Evolutionary conservation across 1,284 basidiomycete genomes (phyloP).

Genomic region (Limonomyces culmigenus): DNA sequence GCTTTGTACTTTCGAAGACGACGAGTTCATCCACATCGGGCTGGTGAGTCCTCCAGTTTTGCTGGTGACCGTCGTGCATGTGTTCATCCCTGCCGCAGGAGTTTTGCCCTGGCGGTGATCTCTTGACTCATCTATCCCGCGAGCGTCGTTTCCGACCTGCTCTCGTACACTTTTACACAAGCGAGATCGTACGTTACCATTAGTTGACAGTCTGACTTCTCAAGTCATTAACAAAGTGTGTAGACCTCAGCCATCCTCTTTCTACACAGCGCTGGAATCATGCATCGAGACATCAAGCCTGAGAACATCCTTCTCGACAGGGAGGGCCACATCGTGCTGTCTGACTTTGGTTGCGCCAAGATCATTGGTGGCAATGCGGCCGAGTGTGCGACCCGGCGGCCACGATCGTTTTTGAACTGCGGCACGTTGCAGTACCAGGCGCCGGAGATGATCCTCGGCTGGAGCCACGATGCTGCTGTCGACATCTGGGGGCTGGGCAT

Average conservation of each 20-base stretch:
- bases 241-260: constrained; percentile 10
- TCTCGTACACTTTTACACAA: constrained; percentile 10
- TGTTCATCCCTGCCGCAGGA: constrained; percentile 10
- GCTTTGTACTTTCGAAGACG: background rate
- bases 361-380: background rate
- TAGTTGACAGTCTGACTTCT: background rate
- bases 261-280: constrained; percentile 27
- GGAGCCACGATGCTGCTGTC: constrained; percentile 57
- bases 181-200: constrained; percentile 10
- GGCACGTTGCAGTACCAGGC: constrained; percentile 41
- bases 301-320: constrained; percentile 55
- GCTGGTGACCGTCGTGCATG: background rate
- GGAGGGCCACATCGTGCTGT: constrained; percentile 43
- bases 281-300: constrained; percentile 24
- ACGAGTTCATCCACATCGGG: background rate
- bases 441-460: constrained; percentile 55
- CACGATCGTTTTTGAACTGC: constrained; percentile 11
- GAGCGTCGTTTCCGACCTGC: constrained; percentile 6
- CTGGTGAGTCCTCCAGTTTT: background rate
- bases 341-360: constrained; percentile 42
- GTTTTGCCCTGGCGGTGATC: constrained; percentile 10
- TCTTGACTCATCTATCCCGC: constrained; percentile 8
- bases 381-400: background rate
- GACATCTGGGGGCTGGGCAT: constrained; percentile 76
- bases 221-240: constrained; percentile 27